Conservation (phyloP, 192 early-diverging fungal genomes). For the Backusella luteola region DNA sequence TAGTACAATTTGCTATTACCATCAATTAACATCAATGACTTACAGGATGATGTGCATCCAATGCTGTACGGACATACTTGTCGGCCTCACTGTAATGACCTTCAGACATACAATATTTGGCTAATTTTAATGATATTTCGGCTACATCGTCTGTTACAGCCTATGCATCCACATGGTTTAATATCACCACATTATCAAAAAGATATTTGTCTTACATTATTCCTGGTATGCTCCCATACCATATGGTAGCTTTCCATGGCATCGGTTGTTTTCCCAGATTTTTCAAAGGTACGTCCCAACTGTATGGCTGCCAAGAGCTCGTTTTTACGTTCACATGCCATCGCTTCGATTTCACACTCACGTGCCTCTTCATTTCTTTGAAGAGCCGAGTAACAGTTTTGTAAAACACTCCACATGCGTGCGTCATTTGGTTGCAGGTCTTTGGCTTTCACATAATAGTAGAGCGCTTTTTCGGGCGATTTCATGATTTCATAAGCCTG, state of each 20-base stretch:
- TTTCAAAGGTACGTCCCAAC: slow-evolving; percentile 60
- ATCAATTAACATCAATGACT: not conserved
- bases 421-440: slow-evolving; percentile 76
- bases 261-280: slow-evolving; percentile 44
- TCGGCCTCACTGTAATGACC: slow-evolving; percentile 41
- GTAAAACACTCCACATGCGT: slow-evolving; percentile 86
- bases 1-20: too few species aligned
- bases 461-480: slow-evolving; percentile 78
- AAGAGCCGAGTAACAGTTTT: slow-evolving; percentile 55
- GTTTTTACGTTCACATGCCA: slow-evolving; percentile 50
- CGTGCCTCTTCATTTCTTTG: slow-evolving; percentile 58
- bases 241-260: slow-evolving; percentile 61
- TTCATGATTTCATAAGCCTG: slow-evolving; percentile 86
- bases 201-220: slow-evolving; percentile 5
- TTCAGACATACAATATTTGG: slow-evolving; percentile 29
- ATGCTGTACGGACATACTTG: slow-evolving; percentile 34
- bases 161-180: not conserved
- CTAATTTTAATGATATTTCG: slow-evolving; percentile 23
- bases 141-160: slow-evolving; percentile 20
- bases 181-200: not conserved
- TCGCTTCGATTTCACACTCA: slow-evolving; percentile 72
- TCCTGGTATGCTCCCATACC: slow-evolving; percentile 28
- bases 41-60: slow-evolving; percentile 34
- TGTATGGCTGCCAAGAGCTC: slow-evolving; percentile 47
- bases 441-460: slow-evolving; percentile 77